Conservation (phyloP, 345 rosid genomes). For the Acer negundo region DNA sequence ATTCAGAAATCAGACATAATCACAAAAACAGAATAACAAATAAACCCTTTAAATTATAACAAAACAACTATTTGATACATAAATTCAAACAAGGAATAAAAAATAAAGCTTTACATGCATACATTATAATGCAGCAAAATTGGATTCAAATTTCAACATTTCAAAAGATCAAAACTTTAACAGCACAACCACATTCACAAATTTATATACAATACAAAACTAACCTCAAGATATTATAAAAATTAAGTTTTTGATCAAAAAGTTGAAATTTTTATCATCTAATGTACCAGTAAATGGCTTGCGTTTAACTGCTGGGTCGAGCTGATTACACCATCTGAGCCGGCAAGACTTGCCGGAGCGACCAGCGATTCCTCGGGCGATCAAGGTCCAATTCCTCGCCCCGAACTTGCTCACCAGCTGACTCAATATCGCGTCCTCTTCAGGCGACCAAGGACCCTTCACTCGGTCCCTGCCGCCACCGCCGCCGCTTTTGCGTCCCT, state of each 20-base stretch:
- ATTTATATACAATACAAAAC: background rate
- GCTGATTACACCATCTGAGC: conserved; percentile 96
- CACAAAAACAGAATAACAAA: background rate
- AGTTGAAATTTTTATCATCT: background rate
- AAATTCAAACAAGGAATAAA: background rate
- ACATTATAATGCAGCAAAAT: background rate
- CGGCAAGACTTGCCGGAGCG: conserved; percentile 92
- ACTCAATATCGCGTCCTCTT: conserved; percentile 56
- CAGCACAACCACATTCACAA: background rate
- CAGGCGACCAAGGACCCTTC: conserved; percentile 66
- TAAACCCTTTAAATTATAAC: background rate
- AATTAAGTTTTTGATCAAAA: background rate
- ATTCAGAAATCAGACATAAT: too few species aligned
- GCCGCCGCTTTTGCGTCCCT: conserved; percentile 33
- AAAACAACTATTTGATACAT: too few species aligned
- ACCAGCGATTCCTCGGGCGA: conserved; percentile 72
- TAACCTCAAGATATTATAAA: background rate
- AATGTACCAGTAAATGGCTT: conserved; percentile 73
- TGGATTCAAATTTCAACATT: background rate
- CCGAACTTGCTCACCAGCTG: conserved; percentile 51
- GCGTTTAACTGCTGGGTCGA: conserved; percentile 75
- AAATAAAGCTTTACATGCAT: conserved; percentile 2
- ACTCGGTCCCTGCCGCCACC: conserved; percentile 36
- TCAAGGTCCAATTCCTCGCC: conserved; percentile 70
- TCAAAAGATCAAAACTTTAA: background rate